Evolutionary conservation across 768 basidiomycete genomes (phyloP), one percentile per base, ranked within the genome.

Genomic region (Termitomyces eurrhizus): DNA sequence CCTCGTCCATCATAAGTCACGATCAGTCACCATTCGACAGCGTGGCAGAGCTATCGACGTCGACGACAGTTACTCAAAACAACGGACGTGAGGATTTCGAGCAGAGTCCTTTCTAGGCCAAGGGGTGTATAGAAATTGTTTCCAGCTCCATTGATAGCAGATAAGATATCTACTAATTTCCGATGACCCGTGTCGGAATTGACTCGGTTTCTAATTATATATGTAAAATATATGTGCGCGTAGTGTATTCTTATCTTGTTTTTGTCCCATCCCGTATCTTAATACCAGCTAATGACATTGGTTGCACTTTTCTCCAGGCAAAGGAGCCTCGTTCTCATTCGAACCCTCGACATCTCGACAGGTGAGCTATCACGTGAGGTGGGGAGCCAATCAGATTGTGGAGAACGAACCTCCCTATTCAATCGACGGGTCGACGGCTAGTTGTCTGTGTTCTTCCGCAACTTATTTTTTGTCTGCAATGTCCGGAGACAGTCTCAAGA

Each of bases 21-120:
- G 79, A 84, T 60, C 72, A 75, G 39, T 87, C 87, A 51, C 86
- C 88, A 26, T 90, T 90, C 62, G 87, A 89, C 65, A 88, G 86
- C 66, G 75, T 80, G 42, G 73, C 75, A 35, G 86, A 89, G 62
- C 69, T 82, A 42, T 72, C 74, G 26, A 50, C 56, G 36, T 72
- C 74, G 26, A 50, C 56, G 36, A 58, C 59, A 26, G 65, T 63
- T 52, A 49, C 63, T 48, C 62, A 62, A 33, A 59, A 55, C 26
- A 70, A 68, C 24, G 75, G 72, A 11, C 88, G 89, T 66, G 68
- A 62, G 26, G 76, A 79, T 50, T 88, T 89, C 71, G 82, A 81
- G 67, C 86, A 89, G 73, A 85, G 85, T 68, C 83, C 83, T 46
- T 85, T 86, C 75, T 86, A 89, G 73, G 75, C 78, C 50, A 78